A percentile compares a stretch with the other conserved stretches of the same genome.
Conservation (phyloP, 1,284 basidiomycete genomes). For the Cryptococcus maquisensis region DNA sequence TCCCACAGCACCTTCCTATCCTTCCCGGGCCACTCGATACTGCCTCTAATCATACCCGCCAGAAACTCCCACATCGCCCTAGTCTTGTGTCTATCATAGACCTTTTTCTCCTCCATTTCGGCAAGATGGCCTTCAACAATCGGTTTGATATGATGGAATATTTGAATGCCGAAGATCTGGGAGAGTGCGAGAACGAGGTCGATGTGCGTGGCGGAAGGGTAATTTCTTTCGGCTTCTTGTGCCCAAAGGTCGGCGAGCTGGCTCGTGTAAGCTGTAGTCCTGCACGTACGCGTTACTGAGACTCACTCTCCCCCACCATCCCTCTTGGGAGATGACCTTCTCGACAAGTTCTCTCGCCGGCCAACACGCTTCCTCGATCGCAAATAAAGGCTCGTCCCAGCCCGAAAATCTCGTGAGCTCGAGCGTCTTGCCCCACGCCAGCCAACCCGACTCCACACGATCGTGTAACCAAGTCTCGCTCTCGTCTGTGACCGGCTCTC, state of each 20-base stretch:
- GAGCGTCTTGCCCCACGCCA: slow-evolving; percentile 71
- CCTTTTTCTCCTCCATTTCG: slow-evolving; percentile 42
- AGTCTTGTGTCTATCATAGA: slow-evolving; percentile 79
- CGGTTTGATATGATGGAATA: slow-evolving; percentile 35
- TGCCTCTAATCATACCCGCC: slow-evolving; percentile 69
- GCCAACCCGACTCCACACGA: slow-evolving; percentile 77
- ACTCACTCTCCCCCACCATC: slow-evolving; percentile 58
- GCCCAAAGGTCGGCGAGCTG: slow-evolving; percentile 43
- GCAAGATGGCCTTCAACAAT: slow-evolving; percentile 39
- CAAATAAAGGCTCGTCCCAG: slow-evolving; percentile 54
- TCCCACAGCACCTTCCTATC: slow-evolving; percentile 65
- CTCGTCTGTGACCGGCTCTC: slow-evolving; percentile 43
- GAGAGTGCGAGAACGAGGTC: slow-evolving; percentile 53
- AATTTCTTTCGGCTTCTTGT: slow-evolving; percentile 46
- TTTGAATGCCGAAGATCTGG: slow-evolving; percentile 45
- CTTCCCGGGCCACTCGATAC: slow-evolving; percentile 80
- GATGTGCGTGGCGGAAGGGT: slow-evolving; percentile 49
- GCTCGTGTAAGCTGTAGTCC: background rate
- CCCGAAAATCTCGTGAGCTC: slow-evolving; percentile 61
- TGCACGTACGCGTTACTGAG: background rate
- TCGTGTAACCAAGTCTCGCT: slow-evolving; percentile 54
- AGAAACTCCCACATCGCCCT: slow-evolving; percentile 84
- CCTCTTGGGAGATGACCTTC: slow-evolving; percentile 53
- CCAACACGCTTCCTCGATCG: slow-evolving; percentile 64
- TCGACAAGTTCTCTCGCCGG: slow-evolving; percentile 61